These are phyloP conservation scores for Cryptococcus floricola DNA, from an alignment of 1,284 basidiomycete species.

Conservation along the genomic window DNA sequence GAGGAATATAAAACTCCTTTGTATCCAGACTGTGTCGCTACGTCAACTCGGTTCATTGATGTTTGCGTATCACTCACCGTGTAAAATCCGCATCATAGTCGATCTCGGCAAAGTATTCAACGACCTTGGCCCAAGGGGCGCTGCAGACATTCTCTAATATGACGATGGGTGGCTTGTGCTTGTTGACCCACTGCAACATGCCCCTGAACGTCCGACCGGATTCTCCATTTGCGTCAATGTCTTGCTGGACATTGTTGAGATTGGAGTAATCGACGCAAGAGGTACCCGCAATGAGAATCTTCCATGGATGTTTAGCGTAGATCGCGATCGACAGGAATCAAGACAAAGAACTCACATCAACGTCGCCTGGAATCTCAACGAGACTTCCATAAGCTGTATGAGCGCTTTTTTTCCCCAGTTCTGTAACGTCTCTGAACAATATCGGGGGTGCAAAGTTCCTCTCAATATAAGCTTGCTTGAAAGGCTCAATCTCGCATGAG, in stretches of 20 bases:
- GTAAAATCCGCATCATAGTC: conserved; percentile 71
- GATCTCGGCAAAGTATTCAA: conserved; percentile 68
- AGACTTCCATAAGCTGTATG: conserved; percentile 87
- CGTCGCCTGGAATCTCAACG: conserved; percentile 80
- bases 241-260: conserved; percentile 88
- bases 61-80: conserved; percentile 43
- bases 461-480: conserved; percentile 97
- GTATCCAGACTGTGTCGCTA: conserved; percentile 64
- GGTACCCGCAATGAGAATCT: conserved; percentile 80
- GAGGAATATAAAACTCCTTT: conserved; percentile 90
- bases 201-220: conserved; percentile 84
- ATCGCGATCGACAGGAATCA: neutral
- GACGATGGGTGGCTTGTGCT: conserved; percentile 81
- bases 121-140: conserved; percentile 80
- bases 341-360: conserved; percentile 56
- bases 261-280: conserved; percentile 96
- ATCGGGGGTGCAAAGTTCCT: conserved; percentile 79
- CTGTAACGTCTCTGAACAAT: conserved; percentile 89
- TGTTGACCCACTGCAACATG: conserved; percentile 89
- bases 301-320: neutral
- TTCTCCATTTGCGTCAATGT: conserved; percentile 79
- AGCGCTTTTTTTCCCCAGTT: conserved; percentile 73
- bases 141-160: conserved; percentile 91
- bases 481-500: conserved; percentile 96
- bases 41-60: neutral